Percentiles rank a stretch among this genome's conserved stretches.
Evolutionary conservation across 1,284 basidiomycete species (phyloP).

Genomic region (Inonotus obliquus): DNA sequence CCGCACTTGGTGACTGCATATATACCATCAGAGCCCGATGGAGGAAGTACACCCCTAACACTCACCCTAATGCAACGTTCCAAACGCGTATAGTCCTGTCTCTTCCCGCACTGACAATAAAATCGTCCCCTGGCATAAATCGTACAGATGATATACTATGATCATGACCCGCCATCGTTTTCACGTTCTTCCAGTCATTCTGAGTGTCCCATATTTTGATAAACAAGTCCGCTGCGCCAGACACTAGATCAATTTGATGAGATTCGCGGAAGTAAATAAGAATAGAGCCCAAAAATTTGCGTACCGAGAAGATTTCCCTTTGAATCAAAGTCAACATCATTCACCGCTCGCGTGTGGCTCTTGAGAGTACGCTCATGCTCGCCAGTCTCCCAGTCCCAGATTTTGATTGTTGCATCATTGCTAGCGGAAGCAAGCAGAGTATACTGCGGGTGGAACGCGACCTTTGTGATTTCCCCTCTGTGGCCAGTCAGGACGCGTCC

Average conservation of each 20-base stretch:
- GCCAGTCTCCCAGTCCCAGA: conserved; percentile 85
- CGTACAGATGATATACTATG: conserved; percentile 67
- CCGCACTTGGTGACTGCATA: conserved; percentile 33
- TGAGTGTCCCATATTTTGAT: conserved; percentile 76
- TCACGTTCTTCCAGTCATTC: conserved; percentile 69
- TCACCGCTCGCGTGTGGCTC: conserved; percentile 72
- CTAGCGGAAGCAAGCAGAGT: conserved; percentile 63
- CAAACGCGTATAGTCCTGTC: conserved; percentile 72
- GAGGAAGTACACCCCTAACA: conserved; percentile 7
- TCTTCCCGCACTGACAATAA: conserved; percentile 64
- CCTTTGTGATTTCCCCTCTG: conserved; percentile 53
- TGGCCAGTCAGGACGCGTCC: conserved; percentile 64
- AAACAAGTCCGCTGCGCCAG: conserved; percentile 72
- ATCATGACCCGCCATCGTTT: conserved; percentile 74
- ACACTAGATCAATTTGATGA: conserved; percentile 38
- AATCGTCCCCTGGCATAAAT: conserved; percentile 70
- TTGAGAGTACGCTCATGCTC: conserved; percentile 75
- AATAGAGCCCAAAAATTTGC: conserved; percentile 19
- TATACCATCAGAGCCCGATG: conserved; percentile 32
- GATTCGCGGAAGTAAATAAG: background rate
- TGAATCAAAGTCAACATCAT: conserved; percentile 69
- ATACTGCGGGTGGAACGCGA: conserved; percentile 73
- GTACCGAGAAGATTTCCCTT: conserved; percentile 64
- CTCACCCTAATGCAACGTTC: conserved; percentile 67
- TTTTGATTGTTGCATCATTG: conserved; percentile 70